Percentiles rank a stretch among this genome's conserved stretches.
Conservation (phyloP, 2,329 filamentous ascomycete species). For the Mycogone perniciosa region DNA sequence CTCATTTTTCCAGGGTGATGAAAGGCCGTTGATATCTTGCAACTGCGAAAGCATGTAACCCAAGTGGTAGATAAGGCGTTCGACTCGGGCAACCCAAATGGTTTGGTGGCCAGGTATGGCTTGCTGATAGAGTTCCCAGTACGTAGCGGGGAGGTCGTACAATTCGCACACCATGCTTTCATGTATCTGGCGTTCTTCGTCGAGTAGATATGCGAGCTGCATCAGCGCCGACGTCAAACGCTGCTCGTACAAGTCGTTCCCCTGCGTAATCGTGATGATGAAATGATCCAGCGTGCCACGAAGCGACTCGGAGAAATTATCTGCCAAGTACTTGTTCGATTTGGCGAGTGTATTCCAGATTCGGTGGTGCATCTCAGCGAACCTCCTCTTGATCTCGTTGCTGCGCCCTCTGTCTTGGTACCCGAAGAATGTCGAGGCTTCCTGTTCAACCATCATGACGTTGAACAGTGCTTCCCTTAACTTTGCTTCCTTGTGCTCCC, state of each 20-base stretch:
- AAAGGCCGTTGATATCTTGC: not conserved
- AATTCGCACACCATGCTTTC: conserved; percentile 21
- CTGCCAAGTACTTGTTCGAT: not conserved
- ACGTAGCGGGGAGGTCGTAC: conserved; percentile 14
- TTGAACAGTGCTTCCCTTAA: not conserved
- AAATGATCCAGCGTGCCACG: not conserved
- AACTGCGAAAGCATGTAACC: not conserved
- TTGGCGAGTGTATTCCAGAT: not conserved
- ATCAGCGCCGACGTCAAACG: conserved; percentile 17
- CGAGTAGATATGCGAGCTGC: conserved; percentile 11
- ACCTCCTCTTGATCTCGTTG: not conserved
- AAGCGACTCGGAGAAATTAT: not conserved
- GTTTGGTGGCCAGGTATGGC: not conserved
- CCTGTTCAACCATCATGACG: not conserved
- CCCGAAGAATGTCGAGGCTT: not conserved
- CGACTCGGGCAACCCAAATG: conserved; percentile 8
- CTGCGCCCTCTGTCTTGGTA: not conserved
- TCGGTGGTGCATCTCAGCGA: not conserved
- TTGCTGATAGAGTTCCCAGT: conserved; percentile 14
- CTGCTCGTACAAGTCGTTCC: conserved; percentile 1
- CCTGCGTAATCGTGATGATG: not conserved
- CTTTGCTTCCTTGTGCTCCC: conserved; percentile 2
- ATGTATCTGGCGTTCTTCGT: conserved; percentile 15
- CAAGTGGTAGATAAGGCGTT: not conserved
- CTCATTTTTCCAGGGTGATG: conserved; percentile 3